phyloP scores from a whole-genome alignment of 208 protist species.

The Wallacemonas sp. region DNA sequence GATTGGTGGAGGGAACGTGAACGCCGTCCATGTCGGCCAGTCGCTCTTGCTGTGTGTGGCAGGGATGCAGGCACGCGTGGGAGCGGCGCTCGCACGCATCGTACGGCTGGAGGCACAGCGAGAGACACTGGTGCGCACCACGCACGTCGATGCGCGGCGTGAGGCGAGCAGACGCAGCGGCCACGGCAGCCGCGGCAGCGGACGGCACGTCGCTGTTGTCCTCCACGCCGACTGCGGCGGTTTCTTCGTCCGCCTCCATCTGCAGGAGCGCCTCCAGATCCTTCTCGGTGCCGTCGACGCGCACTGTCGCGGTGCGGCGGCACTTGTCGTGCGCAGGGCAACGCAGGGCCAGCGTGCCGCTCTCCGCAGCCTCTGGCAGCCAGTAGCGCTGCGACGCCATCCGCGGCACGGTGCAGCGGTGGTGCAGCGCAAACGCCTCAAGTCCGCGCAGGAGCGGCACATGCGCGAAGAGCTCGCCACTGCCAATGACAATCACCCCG shows the following conservation, averaged over 20 bases:
- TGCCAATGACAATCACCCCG: slow-evolving; percentile 68
- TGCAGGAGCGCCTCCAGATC: slow-evolving; percentile 20
- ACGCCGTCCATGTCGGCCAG: slow-evolving; percentile 1
- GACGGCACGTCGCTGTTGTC: background rate
- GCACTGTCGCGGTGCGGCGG: slow-evolving; percentile 54
- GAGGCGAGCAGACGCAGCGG: slow-evolving; percentile 8
- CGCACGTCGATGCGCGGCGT: slow-evolving; percentile 34
- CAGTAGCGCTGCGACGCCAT: slow-evolving; percentile 49
- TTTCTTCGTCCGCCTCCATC: slow-evolving; percentile 17
- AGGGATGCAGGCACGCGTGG: slow-evolving; percentile 73
- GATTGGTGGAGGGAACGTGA: background rate
- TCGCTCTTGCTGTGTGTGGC: slow-evolving; percentile 42
- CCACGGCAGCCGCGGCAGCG: background rate
- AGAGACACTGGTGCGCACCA: slow-evolving; percentile 53
- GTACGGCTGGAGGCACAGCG: slow-evolving; percentile 71
- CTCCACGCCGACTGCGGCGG: slow-evolving; percentile 1
- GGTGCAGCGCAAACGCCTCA: slow-evolving; percentile 56
- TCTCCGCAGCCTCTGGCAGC: slow-evolving; percentile 57
- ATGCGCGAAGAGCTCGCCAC: slow-evolving; percentile 55
- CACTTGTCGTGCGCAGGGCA: slow-evolving; percentile 81
- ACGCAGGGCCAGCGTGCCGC: slow-evolving; percentile 52
- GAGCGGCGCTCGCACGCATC: slow-evolving; percentile 51
- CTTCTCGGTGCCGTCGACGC: slow-evolving; percentile 9
- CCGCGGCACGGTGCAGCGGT: slow-evolving; percentile 32
- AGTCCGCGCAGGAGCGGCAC: slow-evolving; percentile 61